Percentiles rank a stretch among this genome's conserved stretches.
Evolutionary conservation across 805 yeast genomes (phyloP).

Genomic region (Saturnispora silvae): DNA sequence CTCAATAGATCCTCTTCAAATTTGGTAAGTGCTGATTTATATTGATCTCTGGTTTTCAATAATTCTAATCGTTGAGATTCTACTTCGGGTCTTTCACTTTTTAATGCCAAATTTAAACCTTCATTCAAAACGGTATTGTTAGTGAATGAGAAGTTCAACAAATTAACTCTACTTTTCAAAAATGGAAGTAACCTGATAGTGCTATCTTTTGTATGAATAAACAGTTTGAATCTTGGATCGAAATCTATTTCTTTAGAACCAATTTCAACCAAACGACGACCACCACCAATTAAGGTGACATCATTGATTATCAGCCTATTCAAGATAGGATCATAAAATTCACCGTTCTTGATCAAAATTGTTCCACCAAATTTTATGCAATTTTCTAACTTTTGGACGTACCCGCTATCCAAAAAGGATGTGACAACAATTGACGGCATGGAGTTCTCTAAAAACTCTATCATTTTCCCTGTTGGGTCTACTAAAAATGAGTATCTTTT

Average conservation of each 20-base stretch:
- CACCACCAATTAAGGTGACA: conserved; percentile 59
- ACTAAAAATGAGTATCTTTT: conserved; percentile 46
- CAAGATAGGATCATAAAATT: conserved; percentile 65
- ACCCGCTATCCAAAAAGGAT: conserved; percentile 62
- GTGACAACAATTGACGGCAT: conserved; percentile 39
- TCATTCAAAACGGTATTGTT: conserved; percentile 53
- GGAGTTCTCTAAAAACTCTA: conserved; percentile 29
- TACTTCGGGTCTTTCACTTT: conserved; percentile 52
- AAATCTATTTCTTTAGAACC: conserved; percentile 59
- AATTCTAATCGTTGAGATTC: conserved; percentile 47
- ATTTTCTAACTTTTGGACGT: conserved; percentile 61
- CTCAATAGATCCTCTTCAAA: conserved; percentile 52
- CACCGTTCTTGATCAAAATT: conserved; percentile 69
- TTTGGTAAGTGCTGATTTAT: conserved; percentile 37
- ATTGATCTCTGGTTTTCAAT: conserved; percentile 47
- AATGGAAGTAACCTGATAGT: conserved; percentile 37
- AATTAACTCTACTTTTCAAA: conserved; percentile 49
- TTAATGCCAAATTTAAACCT: conserved; percentile 46
- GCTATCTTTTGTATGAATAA: conserved; percentile 52
- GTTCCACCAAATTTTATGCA: conserved; percentile 76
- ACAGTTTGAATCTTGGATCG: conserved; percentile 51
- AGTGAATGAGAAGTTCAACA: conserved; percentile 68
- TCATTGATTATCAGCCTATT: conserved; percentile 54
- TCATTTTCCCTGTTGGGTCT: conserved; percentile 54
- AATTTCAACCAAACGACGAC: conserved; percentile 49